Conservation (phyloP, 768 basidiomycete genomes). For the Rubroboletus pulcherrimus region DNA sequence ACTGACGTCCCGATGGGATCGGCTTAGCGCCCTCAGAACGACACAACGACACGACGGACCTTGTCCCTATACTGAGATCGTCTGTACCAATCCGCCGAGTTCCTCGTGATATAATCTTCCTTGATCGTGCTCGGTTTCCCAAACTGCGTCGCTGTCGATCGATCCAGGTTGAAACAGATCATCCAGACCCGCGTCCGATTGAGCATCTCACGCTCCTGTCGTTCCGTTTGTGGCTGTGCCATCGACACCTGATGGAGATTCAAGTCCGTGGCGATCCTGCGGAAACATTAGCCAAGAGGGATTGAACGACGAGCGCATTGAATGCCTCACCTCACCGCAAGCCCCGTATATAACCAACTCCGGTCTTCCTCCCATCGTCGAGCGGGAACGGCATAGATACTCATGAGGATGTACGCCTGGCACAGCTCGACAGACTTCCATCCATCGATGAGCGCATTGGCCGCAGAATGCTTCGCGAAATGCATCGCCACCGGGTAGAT, state of each 20-base stretch:
- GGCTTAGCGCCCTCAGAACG: not conserved
- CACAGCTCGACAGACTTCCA: conserved; percentile 86
- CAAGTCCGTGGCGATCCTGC: conserved; percentile 81
- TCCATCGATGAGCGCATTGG: conserved; percentile 74
- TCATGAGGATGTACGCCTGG: conserved; percentile 90
- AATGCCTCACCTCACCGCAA: conserved; percentile 63
- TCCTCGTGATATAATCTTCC: conserved; percentile 76
- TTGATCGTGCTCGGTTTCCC: conserved; percentile 88
- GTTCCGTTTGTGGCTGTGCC: conserved; percentile 64
- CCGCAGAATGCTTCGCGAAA: conserved; percentile 79
- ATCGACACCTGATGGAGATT: conserved; percentile 71
- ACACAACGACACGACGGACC: conserved; percentile 2
- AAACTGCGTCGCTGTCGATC: conserved; percentile 83
- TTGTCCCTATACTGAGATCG: conserved; percentile 57
- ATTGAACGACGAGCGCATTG: too few relatives aligned
- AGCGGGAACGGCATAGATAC: conserved; percentile 75
- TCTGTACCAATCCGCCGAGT: conserved; percentile 73
- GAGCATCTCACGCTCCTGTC: conserved; percentile 75
- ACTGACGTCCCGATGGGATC: conserved; percentile 35
- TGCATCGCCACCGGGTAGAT: conserved; percentile 89
- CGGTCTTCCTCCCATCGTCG: conserved; percentile 87
- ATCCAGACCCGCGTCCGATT: conserved; percentile 89
- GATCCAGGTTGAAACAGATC: conserved; percentile 85
- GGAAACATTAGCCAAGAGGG: too few relatives aligned
- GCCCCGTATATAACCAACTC: conserved; percentile 85